Evolutionary conservation across 2,329 filamentous ascomycete species (phyloP), one percentile per base, ranked within the genome.

Genomic region (Didymosphaeria variabile): DNA sequence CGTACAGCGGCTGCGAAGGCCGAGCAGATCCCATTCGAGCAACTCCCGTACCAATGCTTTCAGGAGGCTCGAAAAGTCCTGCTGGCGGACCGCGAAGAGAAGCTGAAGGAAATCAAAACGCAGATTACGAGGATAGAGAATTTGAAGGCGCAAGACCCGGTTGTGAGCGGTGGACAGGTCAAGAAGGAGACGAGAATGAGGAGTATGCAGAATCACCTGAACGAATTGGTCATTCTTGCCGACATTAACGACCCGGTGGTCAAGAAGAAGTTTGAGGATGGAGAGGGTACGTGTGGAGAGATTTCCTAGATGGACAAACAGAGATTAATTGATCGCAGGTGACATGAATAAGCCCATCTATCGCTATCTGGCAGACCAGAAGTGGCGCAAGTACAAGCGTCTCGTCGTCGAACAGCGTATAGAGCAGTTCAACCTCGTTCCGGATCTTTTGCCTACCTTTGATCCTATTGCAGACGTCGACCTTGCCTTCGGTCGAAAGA

Each of bases 261-360:
- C 63, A 97, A 97, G 87, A 92, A 93, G 81, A 90, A 87, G 67
- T 98, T 97, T 69, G 95, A 99, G 77, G 94, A 98, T 79, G 93
- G 94, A 26, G 80, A 90, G 71, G 93, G 94, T 97, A 83, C 70
- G 86, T 78, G n/a, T 47, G n/a, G 29, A 26, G 12, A n/a, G 12
- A 42, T 2, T 26, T 36, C 9, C 0, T 29, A 23, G 10, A 12
- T n/a, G 26, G 10, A 31, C 9, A 23, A 45, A 23, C 19, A 8
- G 17, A 34, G 32, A 55, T 53, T 67, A 26, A 68, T 51, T 5
- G n/a, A 40, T 6, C 23, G 7, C 67, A 97, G 94, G 91, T 67
- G 93, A 98, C 79, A 94, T 98, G 93, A 90, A 88, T 82, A 97
- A 97, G 79, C 94, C 94, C 65, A 94, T 99, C 75, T 99, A 99